phyloP scores from a whole-genome alignment of 1,139 yeast species.

The Zygosaccharomyces sapae region DNA sequence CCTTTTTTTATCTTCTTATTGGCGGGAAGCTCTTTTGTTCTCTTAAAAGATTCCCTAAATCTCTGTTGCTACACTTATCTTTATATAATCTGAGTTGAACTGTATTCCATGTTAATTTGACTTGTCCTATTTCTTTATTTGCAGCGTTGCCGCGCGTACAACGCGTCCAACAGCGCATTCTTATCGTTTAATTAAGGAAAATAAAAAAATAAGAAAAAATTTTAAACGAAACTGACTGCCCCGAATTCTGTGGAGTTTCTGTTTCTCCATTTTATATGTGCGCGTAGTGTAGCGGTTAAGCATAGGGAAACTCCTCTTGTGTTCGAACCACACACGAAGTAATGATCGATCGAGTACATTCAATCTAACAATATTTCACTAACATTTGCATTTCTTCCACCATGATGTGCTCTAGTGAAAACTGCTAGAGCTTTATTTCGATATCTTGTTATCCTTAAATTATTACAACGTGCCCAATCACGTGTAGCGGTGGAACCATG shows the following conservation, averaged over 20 bases:
- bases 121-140: slow-evolving; percentile 1
- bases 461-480: neutral
- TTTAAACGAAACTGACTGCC: neutral
- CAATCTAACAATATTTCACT: no score
- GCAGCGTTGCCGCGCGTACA: slow-evolving; percentile 5
- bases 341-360: no score
- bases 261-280: neutral
- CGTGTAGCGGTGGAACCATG: neutral
- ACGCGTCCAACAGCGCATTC: neutral
- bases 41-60: neutral
- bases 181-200: neutral
- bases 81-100: neutral
- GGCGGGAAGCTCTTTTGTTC: neutral
- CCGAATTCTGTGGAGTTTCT: neutral
- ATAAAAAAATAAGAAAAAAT: no score
- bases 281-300: neutral
- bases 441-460: no score
- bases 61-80: neutral
- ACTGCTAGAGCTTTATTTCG: no score
- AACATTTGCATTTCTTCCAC: no score
- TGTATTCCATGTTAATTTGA: neutral
- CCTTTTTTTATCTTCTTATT: neutral
- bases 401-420: no score
- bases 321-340: neutral
- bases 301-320: neutral